A percentile compares a stretch with the other conserved stretches of the same genome.
These are phyloP conservation scores for Annulohypoxylon moriforme DNA, from an alignment of 495 filamentous ascomycete species.

Conservation along the genomic window DNA sequence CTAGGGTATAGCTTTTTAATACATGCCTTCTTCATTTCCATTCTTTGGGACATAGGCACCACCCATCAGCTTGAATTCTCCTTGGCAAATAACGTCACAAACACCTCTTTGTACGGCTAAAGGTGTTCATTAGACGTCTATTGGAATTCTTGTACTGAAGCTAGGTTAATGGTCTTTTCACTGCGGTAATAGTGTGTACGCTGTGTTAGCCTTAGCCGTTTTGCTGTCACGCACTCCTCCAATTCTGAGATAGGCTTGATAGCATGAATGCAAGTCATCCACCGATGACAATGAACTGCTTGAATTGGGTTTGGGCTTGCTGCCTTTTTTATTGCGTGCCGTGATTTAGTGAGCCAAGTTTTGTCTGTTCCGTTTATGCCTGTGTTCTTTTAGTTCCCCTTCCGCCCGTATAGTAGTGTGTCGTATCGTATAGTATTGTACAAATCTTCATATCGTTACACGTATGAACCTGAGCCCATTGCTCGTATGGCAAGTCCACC, in stretches of 20 bases:
- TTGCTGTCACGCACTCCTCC: background rate
- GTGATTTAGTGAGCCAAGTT: slow-evolving; percentile 20
- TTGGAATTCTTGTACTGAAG: background rate
- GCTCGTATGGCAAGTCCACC: background rate
- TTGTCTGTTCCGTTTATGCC: slow-evolving; percentile 8
- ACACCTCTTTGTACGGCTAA: background rate
- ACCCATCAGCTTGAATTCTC: background rate
- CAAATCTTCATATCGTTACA: slow-evolving; percentile 4
- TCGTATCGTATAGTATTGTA: slow-evolving; percentile 7
- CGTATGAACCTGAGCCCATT: background rate
- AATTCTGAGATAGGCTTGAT: slow-evolving; percentile 3
- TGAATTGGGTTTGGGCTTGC: slow-evolving; percentile 2
- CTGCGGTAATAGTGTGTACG: background rate
- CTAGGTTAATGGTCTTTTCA: background rate
- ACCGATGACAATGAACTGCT: background rate
- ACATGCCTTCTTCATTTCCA: background rate
- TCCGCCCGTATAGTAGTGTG: background rate
- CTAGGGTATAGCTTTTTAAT: background rate
- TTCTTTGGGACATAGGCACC: background rate
- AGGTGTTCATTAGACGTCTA: background rate
- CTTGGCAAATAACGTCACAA: background rate
- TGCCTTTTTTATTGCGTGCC: background rate
- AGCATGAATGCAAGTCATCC: background rate
- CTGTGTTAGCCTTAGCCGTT: background rate
- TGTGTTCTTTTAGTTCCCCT: background rate